These are phyloP conservation scores for Fagus sylvatica DNA, from an alignment of 306 rosid genomes.

Conservation along the genomic window DNA sequence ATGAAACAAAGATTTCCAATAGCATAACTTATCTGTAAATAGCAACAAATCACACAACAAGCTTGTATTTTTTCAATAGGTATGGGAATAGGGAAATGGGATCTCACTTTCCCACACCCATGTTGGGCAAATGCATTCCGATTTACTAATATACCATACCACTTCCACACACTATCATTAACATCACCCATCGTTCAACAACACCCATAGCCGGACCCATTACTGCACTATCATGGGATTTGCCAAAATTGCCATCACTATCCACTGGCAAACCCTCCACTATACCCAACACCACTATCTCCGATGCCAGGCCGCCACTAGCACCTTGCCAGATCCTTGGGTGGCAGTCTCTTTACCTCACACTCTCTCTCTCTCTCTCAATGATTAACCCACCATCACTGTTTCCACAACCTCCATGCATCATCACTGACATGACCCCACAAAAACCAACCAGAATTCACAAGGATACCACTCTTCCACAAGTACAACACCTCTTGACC, in stretches of 20 bases:
- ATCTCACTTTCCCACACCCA: background rate
- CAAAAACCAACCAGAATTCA: background rate
- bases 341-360: no score
- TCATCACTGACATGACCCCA: background rate
- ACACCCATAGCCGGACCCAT: background rate
- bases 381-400: no score
- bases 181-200: background rate
- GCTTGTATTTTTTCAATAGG: background rate
- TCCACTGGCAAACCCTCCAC: background rate
- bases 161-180: background rate
- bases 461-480: background rate
- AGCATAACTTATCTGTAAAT: background rate
- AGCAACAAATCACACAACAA: background rate
- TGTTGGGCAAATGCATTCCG: background rate
- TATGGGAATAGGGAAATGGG: background rate
- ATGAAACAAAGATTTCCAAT: slow-evolving; percentile 11
- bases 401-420: background rate
- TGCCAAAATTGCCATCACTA: background rate
- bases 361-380: no score
- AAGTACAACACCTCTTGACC: background rate
- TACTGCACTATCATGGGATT: background rate
- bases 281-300: background rate
- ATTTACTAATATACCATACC: background rate
- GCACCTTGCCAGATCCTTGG: no score
- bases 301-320: no score